Base-by-base conservation (phyloP, 495 filamentous ascomycete species). In the Hypoxylon fragiforme region DNA sequence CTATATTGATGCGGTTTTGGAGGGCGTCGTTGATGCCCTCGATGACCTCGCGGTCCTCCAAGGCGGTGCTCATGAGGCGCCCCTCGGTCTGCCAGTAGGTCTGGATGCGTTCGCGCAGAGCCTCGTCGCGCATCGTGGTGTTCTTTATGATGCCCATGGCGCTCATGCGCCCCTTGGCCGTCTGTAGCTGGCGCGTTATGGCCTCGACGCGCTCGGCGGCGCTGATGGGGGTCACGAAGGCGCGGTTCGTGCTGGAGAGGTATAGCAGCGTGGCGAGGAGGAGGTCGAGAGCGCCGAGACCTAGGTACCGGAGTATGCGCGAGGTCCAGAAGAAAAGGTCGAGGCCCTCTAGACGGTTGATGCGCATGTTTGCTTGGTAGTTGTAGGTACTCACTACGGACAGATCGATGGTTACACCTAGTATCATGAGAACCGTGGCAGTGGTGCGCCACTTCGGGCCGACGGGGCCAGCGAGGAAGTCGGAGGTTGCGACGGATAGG, bases 181-280 rank as follows among this genome's bases (percentile, higher is more conserved):
- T 54, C 35, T 65, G 68, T 28, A 84, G 51, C 16, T 61, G 63
- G 28, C 72, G 65, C 15, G 67, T 61, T 0, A 69, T 62, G 4
- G 52, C 43, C 56, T 83, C 79, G 6, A 84, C 59, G 26, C 76
- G 72, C 62, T 76, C 76, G 1, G 75, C 77, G 0, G 79, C 42
- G 11, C 62, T 47, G n/a, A 70, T 71, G 20, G 67, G 78, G 66
- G 26, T 71, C 28, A 60, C 70, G 67, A 78, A 76, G 1, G 74
- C 73, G 11, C 92, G 82, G 60, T 92, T 87, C 14, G 94, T 96
- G 16, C 83, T 80, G 0, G 85, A 81, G 11, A 91, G 74, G 70
- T 85, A 96, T 11, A 96, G 70, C 4, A 87, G 67, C 11, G 65
- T 65, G 0, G 83, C 86, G 1, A 90, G 68, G 4, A 77, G n/a